Percentiles rank a stretch among this genome's conserved stretches.
Conservation (phyloP, 2,329 filamentous ascomycete genomes). For the Colletotrichum trifolii region DNA sequence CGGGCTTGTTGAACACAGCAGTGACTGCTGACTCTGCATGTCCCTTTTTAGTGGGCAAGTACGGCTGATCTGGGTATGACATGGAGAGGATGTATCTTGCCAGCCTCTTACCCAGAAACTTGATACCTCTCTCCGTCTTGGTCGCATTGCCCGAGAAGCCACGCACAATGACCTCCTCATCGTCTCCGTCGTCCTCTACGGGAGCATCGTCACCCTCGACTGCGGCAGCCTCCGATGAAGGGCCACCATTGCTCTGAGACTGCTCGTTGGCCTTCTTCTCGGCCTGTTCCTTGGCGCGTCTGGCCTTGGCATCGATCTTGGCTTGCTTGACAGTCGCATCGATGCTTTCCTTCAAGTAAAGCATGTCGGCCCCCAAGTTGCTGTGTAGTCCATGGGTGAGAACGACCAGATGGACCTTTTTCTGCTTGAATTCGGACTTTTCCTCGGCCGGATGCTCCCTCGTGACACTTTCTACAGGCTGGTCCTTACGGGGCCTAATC, state of each 20-base stretch:
- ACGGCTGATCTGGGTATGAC: constrained; percentile 95
- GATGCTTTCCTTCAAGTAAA: constrained; percentile 97
- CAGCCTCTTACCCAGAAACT: constrained; percentile 93
- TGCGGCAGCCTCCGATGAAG: constrained; percentile 9
- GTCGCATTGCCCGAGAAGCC: constrained; percentile 92
- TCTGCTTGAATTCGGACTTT: constrained; percentile 64
- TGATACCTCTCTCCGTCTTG: constrained; percentile 93
- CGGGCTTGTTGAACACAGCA: constrained; percentile 49
- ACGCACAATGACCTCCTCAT: constrained; percentile 88
- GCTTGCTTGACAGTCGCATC: constrained; percentile 83
- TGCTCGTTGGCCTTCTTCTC: constrained; percentile 39
- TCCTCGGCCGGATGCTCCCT: constrained; percentile 40
- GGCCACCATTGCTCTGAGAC: constrained; percentile 15
- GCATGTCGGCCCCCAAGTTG: constrained; percentile 95
- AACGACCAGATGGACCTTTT: constrained; percentile 90
- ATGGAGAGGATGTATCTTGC: constrained; percentile 90
- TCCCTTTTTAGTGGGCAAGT: constrained; percentile 72
- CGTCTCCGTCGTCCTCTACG: constrained; percentile 52
- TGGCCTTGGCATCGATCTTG: constrained; percentile 73
- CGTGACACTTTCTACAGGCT: constrained; percentile 48
- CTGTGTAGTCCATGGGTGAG: constrained; percentile 95
- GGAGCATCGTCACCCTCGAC: neutral
- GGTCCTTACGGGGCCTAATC: constrained; percentile 41
- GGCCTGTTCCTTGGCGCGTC: constrained; percentile 64
- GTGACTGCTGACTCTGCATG: constrained; percentile 51